Conservation (phyloP, 164 flowering plant genomes). For the Echeveria elegans region DNA sequence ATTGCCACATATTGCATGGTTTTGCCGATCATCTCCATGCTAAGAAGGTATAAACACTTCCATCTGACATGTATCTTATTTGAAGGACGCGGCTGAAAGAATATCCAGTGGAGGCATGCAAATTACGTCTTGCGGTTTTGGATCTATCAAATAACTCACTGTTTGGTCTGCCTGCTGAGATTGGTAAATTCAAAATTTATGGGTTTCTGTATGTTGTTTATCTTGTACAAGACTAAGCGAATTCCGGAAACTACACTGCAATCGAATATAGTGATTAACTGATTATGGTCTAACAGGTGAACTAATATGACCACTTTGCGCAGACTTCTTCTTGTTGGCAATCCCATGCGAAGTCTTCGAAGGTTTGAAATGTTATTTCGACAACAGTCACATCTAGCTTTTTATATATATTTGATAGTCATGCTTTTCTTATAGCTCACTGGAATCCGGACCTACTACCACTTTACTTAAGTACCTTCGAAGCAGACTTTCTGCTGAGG, state of each 20-base stretch:
- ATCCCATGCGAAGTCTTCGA: slow-evolving; percentile 83
- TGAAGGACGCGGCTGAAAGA: slow-evolving; percentile 64
- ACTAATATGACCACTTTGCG: slow-evolving; percentile 70
- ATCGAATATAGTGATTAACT: slow-evolving; percentile 2
- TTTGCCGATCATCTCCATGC: neutral
- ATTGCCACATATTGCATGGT: neutral
- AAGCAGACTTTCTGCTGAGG: slow-evolving; percentile 68
- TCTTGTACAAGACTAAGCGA: neutral
- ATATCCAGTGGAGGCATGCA: slow-evolving; percentile 85
- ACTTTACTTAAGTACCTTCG: slow-evolving; percentile 69
- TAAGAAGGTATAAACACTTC: neutral
- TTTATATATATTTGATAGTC: slow-evolving; percentile 13
- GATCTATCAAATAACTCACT: slow-evolving; percentile 94
- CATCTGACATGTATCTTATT: slow-evolving; percentile 11
- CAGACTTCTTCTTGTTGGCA: slow-evolving; percentile 75
- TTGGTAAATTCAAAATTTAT: slow-evolving; percentile 44
- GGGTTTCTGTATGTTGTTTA: too few species aligned
- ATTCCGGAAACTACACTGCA: neutral
- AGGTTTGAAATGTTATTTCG: slow-evolving; percentile 37
- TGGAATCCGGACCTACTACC: slow-evolving; percentile 82
- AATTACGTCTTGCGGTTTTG: slow-evolving; percentile 58
- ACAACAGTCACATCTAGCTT: slow-evolving; percentile 8
- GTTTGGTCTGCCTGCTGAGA: slow-evolving; percentile 75
- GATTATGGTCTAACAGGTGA: neutral
- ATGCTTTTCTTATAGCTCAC: slow-evolving; percentile 40